Percentiles rank a stretch among this genome's conserved stretches.
phyloP scores from a whole-genome alignment of 2,329 filamentous ascomycete species.

The Cladosporium austrohemisphaericum region DNA sequence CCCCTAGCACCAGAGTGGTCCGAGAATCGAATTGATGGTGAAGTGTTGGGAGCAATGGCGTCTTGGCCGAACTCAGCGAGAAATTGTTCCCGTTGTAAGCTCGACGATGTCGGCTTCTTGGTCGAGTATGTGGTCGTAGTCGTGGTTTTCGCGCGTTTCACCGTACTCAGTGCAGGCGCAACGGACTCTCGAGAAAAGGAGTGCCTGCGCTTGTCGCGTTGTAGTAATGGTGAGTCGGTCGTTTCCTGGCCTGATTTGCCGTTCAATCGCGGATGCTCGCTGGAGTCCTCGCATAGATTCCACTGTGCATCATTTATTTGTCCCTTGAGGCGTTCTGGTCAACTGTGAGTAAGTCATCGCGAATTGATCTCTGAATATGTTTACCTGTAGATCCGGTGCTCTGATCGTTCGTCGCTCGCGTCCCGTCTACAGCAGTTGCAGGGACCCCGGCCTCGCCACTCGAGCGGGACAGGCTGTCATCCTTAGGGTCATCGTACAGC shows the following conservation, averaged over 20 bases:
- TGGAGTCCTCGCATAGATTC: slow-evolving; percentile 22
- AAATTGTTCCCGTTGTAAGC: not conserved
- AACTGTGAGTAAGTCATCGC: slow-evolving; percentile 10
- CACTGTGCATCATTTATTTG: slow-evolving; percentile 25
- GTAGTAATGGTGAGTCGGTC: slow-evolving; percentile 18
- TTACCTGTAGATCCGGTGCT: slow-evolving; percentile 23
- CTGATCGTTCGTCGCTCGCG: slow-evolving; percentile 13
- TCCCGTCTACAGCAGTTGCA: slow-evolving; percentile 6
- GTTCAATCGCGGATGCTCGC: not conserved
- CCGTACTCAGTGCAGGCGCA: slow-evolving; percentile 15
- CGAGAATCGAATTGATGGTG: slow-evolving; percentile 20
- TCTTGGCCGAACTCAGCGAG: slow-evolving; percentile 17
- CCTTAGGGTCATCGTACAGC: slow-evolving; percentile 2
- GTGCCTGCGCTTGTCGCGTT: slow-evolving; percentile 22
- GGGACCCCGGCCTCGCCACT: slow-evolving; percentile 1
- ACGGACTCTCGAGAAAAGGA: not conserved
- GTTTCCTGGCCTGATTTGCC: slow-evolving; percentile 14
- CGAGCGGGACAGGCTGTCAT: not conserved
- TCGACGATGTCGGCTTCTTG: not conserved
- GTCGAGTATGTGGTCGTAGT: slow-evolving; percentile 13
- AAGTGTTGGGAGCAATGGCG: slow-evolving; percentile 14
- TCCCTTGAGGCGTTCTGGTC: slow-evolving; percentile 20
- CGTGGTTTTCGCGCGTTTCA: slow-evolving; percentile 24
- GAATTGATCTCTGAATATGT: not conserved
- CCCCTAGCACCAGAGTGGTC: slow-evolving; percentile 21